Evolutionary conservation across 2,329 filamentous ascomycete species (phyloP).

Genomic region (Hirsutella minnesotensis): DNA sequence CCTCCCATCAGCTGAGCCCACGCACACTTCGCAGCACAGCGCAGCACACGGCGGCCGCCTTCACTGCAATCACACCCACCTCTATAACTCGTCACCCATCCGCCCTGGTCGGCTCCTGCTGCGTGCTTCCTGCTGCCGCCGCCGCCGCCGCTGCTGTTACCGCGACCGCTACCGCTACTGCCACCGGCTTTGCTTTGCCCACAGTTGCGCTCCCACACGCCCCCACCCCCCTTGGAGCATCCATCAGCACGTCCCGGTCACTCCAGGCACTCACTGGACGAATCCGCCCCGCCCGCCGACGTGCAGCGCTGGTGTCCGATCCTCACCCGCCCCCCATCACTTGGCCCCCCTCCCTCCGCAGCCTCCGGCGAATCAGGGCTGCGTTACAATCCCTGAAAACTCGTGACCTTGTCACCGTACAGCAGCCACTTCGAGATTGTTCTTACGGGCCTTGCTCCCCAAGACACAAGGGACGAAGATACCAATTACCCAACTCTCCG

Average conservation of each 20-base stretch:
- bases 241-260: no score
- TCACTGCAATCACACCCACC: slow-evolving; percentile 1
- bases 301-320: slow-evolving; percentile 3
- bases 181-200: slow-evolving; percentile 1
- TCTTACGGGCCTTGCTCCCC: not conserved
- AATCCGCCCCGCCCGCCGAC: slow-evolving; percentile 2
- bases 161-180: no score
- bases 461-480: slow-evolving; percentile 4
- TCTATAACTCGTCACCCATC: not conserved
- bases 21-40: not conserved
- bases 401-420: slow-evolving; percentile 15
- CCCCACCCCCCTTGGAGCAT: not conserved
- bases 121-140: not conserved
- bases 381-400: slow-evolving; percentile 5
- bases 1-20: slow-evolving; percentile 1
- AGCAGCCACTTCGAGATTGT: slow-evolving; percentile 2
- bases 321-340: slow-evolving; percentile 1
- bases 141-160: not conserved
- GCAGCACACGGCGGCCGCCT: slow-evolving; percentile 1
- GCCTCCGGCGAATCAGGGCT: slow-evolving; percentile 9
- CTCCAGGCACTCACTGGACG: slow-evolving; percentile 3
- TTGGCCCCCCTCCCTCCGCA: not conserved
- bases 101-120: not conserved
- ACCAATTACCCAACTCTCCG: slow-evolving; percentile 1
- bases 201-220: not conserved